phyloP scores from a whole-genome alignment of 208 protist species.

The Trichomonas tenax region DNA sequence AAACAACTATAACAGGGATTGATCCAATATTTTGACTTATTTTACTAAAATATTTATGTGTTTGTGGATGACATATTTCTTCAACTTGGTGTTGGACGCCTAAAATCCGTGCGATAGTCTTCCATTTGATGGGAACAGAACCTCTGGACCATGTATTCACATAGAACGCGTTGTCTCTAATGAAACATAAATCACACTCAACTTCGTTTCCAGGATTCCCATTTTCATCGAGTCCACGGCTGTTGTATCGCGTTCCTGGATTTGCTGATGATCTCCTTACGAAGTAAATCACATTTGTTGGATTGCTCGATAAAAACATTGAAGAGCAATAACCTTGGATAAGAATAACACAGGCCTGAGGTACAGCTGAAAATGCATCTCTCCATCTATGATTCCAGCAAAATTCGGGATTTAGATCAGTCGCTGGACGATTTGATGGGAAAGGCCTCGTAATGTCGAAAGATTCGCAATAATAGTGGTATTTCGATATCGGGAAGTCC shows the following conservation, averaged over 20 bases:
- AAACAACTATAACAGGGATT: neutral
- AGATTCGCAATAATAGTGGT: neutral
- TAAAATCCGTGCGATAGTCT: neutral
- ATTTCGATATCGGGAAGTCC: neutral
- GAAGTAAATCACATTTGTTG: neutral
- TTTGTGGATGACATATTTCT: neutral
- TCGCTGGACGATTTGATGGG: neutral
- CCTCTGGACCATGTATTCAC: neutral
- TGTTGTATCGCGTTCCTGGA: neutral
- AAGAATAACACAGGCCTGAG: neutral
- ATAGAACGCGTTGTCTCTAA: neutral
- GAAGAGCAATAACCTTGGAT: neutral
- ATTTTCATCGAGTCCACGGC: neutral
- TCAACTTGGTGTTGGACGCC: neutral
- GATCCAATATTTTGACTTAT: neutral
- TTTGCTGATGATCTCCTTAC: neutral
- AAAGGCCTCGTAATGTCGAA: neutral
- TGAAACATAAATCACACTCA: neutral
- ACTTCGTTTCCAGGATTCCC: neutral
- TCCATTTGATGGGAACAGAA: neutral
- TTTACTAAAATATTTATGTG: neutral
- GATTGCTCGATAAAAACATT: neutral
- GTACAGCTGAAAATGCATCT: neutral
- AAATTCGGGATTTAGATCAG: neutral
- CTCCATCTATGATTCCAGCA: neutral